These are phyloP conservation scores for Cladorrhinum samala DNA, from an alignment of 495 filamentous ascomycete genomes.

Conservation along the genomic window DNA sequence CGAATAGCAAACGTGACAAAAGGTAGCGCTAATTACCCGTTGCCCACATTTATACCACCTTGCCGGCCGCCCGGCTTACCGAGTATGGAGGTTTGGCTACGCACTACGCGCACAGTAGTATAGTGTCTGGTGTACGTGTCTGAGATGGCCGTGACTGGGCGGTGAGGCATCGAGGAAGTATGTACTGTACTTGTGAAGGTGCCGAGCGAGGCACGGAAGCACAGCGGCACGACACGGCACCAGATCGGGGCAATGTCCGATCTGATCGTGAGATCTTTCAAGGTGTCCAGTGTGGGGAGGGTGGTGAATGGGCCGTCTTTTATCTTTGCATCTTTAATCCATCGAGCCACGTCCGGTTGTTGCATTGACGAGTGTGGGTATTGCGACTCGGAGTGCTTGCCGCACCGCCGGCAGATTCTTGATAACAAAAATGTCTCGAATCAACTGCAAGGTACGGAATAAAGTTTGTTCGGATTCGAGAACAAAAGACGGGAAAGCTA, in stretches of 20 bases:
- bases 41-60: background rate
- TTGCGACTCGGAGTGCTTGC: too few species aligned
- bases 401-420: too few species aligned
- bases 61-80: background rate
- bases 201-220: background rate
- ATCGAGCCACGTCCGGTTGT: too few species aligned
- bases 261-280: slow-evolving; percentile 3
- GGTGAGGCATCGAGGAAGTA: background rate
- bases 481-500: background rate
- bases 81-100: background rate
- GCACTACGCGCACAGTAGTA: background rate
- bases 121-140: background rate
- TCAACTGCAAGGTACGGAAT: background rate
- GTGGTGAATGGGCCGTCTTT: too few species aligned
- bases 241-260: slow-evolving; percentile 4
- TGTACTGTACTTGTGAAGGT: too few species aligned
- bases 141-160: background rate
- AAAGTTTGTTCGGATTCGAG: background rate
- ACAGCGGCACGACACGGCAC: slow-evolving; percentile 4
- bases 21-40: background rate
- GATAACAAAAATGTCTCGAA: background rate
- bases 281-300: slow-evolving; percentile 1
- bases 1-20: background rate
- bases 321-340: too few species aligned
- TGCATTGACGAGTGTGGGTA: too few species aligned